Conservation (phyloP, 495 filamentous ascomycete genomes). For the Halenospora varia region DNA sequence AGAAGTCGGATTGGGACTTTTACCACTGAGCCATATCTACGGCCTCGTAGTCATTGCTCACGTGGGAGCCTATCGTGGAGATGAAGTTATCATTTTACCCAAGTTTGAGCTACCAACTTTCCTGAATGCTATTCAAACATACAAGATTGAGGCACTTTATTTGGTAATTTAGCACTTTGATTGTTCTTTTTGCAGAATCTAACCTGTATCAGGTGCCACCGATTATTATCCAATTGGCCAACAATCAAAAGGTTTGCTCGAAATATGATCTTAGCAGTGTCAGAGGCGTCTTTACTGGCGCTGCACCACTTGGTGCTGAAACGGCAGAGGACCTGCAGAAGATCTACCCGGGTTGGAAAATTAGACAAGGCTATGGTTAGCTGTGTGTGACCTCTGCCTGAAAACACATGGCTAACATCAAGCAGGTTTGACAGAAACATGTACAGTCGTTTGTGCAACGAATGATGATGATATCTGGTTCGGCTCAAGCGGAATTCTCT, state of each 20-base stretch:
- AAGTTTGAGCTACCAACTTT: constrained; percentile 72
- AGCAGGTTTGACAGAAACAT: constrained; percentile 73
- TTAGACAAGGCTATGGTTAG: constrained; percentile 81
- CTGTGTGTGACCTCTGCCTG: not conserved
- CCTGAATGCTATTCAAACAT: constrained; percentile 64
- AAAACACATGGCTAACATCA: not conserved
- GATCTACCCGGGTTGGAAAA: constrained; percentile 58
- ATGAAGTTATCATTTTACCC: constrained; percentile 74
- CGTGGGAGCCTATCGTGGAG: constrained; percentile 65
- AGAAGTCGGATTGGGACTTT: constrained; percentile 65
- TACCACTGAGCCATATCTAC: constrained; percentile 88
- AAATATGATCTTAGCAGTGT: constrained; percentile 76
- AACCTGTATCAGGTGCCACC: constrained; percentile 56
- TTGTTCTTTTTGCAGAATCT: not conserved
- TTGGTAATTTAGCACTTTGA: constrained; percentile 46
- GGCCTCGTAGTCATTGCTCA: constrained; percentile 74
- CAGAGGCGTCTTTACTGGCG: constrained; percentile 66
- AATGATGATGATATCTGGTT: constrained; percentile 62
- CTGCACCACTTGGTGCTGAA: constrained; percentile 78
- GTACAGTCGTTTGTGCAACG: constrained; percentile 67
- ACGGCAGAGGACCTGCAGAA: constrained; percentile 64
- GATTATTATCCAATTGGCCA: constrained; percentile 78
- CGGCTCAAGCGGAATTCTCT: constrained; percentile 69
- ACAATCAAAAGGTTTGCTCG: constrained; percentile 55
- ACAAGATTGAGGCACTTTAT: constrained; percentile 66